phyloP scores from a whole-genome alignment of 495 filamentous ascomycete species.

The Penicillium herquei region DNA sequence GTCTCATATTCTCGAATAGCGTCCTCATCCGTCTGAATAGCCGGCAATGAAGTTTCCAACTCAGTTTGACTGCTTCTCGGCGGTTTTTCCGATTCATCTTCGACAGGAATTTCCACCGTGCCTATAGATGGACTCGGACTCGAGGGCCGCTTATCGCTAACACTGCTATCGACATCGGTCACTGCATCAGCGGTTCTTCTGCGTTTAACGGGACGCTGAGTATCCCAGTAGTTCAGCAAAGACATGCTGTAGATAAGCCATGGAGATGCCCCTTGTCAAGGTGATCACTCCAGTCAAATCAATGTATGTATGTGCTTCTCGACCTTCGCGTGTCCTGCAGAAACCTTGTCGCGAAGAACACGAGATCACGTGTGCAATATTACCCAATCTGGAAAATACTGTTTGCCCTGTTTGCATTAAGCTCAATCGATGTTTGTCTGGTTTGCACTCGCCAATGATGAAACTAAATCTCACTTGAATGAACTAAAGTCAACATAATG shows the following conservation, averaged over 20 bases:
- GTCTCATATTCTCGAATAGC: conserved; percentile 81
- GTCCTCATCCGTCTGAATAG: conserved; percentile 61
- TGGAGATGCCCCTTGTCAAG: not conserved
- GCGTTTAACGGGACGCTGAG: conserved; percentile 36
- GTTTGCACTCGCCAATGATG: conserved; percentile 19
- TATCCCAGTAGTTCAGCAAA: conserved; percentile 45
- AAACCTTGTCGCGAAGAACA: conserved; percentile 18
- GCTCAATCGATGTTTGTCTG: conserved; percentile 21
- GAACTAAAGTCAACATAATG: not conserved
- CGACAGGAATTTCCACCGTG: conserved; percentile 15
- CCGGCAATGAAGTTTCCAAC: conserved; percentile 73
- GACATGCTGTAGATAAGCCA: conserved; percentile 34
- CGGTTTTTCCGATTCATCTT: conserved; percentile 39
- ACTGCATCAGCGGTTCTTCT: conserved; percentile 20
- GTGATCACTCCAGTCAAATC: not conserved
- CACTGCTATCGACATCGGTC: conserved; percentile 3
- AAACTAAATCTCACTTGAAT: not conserved
- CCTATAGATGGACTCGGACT: conserved; percentile 21
- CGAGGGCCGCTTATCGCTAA: conserved; percentile 6
- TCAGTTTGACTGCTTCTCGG: conserved; percentile 55
- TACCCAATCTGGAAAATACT: conserved; percentile 6
- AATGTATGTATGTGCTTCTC: not conserved
- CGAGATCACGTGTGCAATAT: conserved; percentile 37
- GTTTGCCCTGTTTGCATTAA: conserved; percentile 31
- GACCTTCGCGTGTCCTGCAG: conserved; percentile 1